Percentiles rank a stretch among this genome's conserved stretches.
Evolutionary conservation across 495 filamentous ascomycete genomes (phyloP).

Genomic region (Xylaria longipes): DNA sequence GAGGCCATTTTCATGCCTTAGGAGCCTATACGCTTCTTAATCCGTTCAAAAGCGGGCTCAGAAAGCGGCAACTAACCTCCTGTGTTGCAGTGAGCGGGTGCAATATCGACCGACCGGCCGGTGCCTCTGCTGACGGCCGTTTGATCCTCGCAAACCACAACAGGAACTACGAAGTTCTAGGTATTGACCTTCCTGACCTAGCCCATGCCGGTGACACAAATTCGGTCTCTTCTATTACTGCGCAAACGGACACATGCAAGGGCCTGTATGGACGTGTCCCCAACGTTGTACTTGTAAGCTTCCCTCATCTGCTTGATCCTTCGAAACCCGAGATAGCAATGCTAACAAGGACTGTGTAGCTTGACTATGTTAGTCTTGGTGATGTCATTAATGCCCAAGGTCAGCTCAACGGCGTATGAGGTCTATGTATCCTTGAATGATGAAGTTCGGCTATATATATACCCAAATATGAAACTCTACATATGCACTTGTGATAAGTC

Average conservation of each 20-base stretch:
- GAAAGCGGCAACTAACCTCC: neutral
- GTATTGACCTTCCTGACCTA: constrained; percentile 59
- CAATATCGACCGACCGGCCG: constrained; percentile 63
- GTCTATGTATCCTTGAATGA: neutral
- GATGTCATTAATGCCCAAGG: constrained; percentile 34
- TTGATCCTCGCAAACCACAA: constrained; percentile 91
- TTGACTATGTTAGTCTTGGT: constrained; percentile 37
- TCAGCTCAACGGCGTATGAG: constrained; percentile 33
- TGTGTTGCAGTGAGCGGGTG: constrained; percentile 56
- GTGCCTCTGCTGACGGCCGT: constrained; percentile 55
- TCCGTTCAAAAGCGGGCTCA: neutral
- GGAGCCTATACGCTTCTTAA: neutral
- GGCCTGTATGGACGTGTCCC: constrained; percentile 67
- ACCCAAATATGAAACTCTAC: neutral
- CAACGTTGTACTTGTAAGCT: constrained; percentile 75
- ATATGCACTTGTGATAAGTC: neutral
- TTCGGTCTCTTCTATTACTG: constrained; percentile 66
- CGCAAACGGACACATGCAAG: constrained; percentile 69
- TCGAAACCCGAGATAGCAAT: neutral
- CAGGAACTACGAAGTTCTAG: constrained; percentile 68
- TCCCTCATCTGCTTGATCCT: neutral
- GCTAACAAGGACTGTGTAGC: constrained; percentile 30
- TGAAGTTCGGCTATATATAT: constrained; percentile 1
- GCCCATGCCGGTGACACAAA: constrained; percentile 70
- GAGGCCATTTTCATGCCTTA: neutral